These are phyloP conservation scores for Uronychia setigera DNA, from an alignment of 73 alveolate species.

Conservation along the genomic window DNA sequence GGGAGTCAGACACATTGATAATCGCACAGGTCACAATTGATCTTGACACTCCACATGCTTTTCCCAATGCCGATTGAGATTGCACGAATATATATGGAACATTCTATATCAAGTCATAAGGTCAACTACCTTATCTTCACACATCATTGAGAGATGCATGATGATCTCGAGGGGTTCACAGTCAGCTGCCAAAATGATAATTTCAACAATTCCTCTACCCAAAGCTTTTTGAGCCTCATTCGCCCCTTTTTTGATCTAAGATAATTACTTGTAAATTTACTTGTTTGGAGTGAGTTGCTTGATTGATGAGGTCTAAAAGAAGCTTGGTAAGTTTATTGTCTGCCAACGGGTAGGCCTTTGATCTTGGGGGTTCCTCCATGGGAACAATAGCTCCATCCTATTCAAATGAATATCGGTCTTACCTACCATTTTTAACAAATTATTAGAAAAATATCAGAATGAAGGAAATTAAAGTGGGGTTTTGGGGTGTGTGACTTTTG, in stretches of 20 bases:
- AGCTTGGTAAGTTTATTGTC: slow-evolving; percentile 75
- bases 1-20: slow-evolving; percentile 29
- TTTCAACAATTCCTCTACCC: slow-evolving; percentile 98
- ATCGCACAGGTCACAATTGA: slow-evolving; percentile 87
- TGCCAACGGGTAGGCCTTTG: slow-evolving; percentile 92
- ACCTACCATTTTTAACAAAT: no score
- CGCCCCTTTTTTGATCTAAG: slow-evolving; percentile 98
- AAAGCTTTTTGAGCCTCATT: slow-evolving; percentile 98
- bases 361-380: no score
- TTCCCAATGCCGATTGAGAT: slow-evolving; percentile 97
- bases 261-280: slow-evolving; percentile 23
- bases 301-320: slow-evolving; percentile 79
- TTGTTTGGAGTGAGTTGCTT: slow-evolving; percentile 82
- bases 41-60: slow-evolving; percentile 99
- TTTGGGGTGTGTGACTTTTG: no score
- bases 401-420: no score
- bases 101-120: slow-evolving; percentile 79
- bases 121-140: slow-evolving; percentile 99
- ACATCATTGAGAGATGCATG: slow-evolving; percentile 96
- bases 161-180: slow-evolving; percentile 99
- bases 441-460: no score
- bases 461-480: no score
- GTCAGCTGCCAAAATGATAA: slow-evolving; percentile 99
- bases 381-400: no score
- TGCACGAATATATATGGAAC: slow-evolving; percentile 99